Base-by-base conservation (phyloP, 306 rosid genomes). In the Cucumis hystrix region DNA sequence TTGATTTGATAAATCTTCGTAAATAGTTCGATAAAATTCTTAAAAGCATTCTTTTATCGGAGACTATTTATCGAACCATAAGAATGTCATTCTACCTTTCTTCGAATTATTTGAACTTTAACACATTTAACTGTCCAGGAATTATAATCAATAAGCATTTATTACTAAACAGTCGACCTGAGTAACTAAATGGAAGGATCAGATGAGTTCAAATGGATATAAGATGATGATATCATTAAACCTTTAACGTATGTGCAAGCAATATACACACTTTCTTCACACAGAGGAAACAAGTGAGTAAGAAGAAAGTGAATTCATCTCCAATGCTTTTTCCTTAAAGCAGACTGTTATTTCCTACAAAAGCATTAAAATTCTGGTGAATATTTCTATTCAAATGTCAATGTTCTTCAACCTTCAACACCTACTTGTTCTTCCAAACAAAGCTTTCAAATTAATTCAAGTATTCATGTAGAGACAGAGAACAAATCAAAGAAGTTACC, bases 361-460 rank as follows among this genome's bases (percentile, higher is more conserved):
- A 12, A 61, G 40, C 49, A 39, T 65, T 23, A 45, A 61, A 73
- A 12, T 7, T 37, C 25, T 39, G 52, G 25, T 66, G 73, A 15
- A 30, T n/a, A 41, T 39, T 68, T 68, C 74, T 43, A 68, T 68
- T 68, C 74, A 20, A 40, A 39, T 68, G 74, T 41, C 74, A 68
- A 21, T 68, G 52, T 20, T 68, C 54, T 28, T 39, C 55, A 68
- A 66, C 51, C 25, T 14, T 15, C 28, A 39, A 62, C 39, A 39
- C 51, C 73, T 66, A 66, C 73, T 66, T 39, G 73, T 39, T 66
- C 73, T 66, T 66, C 49, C 52, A 4, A 37, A 41, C 74, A 41
- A 68, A 68, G 74, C 55, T 68, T 68, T 21, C 54, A 40, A 68
- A 43, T 20, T 11, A 64, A 68, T 41, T 9, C 55, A 18, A 30